These are phyloP conservation scores for Pueraria montana DNA, from an alignment of 306 rosid genomes.

Conservation along the genomic window DNA sequence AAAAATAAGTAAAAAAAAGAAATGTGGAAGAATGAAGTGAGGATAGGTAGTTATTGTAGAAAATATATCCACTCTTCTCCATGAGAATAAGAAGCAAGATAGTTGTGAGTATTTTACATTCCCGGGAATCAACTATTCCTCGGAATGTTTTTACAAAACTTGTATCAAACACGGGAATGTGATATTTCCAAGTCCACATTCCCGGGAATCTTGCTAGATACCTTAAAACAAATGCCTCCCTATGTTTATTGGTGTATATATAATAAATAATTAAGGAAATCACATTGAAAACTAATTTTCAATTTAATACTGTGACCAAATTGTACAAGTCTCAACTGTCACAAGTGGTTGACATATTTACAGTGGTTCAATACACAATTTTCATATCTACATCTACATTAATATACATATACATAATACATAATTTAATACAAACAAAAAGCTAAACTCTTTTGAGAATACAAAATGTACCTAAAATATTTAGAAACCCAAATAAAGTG, in stretches of 20 bases:
- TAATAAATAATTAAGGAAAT: not conserved
- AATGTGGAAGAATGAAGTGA: no score
- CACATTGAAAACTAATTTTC: not conserved
- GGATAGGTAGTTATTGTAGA: no score
- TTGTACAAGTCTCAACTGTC: not conserved
- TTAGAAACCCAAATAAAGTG: not conserved
- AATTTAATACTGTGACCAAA: constrained; percentile 14
- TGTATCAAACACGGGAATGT: no score
- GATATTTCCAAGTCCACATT: no score
- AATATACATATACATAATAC: not conserved
- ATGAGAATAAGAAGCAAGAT: no score
- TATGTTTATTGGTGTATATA: not conserved
- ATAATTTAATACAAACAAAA: not conserved
- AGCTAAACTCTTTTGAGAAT: not conserved
- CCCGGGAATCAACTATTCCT: no score
- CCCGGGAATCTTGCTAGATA: no score
- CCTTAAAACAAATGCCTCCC: no score
- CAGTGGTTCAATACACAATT: not conserved
- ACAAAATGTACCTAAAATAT: constrained; percentile 8
- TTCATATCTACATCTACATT: not conserved
- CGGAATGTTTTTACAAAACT: no score
- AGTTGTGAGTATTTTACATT: no score
- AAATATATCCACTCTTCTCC: no score
- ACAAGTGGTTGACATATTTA: constrained; percentile 6
- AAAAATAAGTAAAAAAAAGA: no score